These are phyloP conservation scores for Leishmania aethiopica DNA, from an alignment of 208 protist species.

Conservation along the genomic window DNA sequence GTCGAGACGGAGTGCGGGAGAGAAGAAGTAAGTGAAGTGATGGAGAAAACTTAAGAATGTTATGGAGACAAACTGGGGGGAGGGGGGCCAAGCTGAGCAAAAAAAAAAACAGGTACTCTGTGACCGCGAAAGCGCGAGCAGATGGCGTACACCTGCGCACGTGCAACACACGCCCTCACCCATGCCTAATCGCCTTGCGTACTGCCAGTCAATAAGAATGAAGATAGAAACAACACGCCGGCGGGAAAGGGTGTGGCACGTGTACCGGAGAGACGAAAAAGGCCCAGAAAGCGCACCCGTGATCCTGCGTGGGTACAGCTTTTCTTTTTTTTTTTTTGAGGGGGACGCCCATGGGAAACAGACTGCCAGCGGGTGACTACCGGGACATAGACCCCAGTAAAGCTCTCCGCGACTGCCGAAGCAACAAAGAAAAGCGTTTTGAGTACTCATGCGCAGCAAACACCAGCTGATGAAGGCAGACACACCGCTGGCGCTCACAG, in stretches of 20 bases:
- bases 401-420: background rate
- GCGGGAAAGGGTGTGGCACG: background rate
- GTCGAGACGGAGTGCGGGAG: background rate
- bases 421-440: background rate
- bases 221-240: background rate
- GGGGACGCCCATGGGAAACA: background rate
- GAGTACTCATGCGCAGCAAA: background rate
- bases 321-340: background rate
- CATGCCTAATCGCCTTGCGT: background rate
- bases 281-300: background rate
- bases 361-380: background rate
- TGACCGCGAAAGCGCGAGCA: background rate
- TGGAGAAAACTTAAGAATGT: background rate
- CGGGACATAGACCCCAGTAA: background rate
- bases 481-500: background rate
- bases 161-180: background rate
- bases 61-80: background rate
- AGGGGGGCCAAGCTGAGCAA: no score
- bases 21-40: background rate
- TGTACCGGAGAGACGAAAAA: background rate
- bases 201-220: background rate
- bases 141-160: background rate
- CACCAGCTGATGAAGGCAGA: background rate
- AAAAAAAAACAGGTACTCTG: background rate
- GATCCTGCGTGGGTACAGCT: background rate